Evolutionary conservation across 495 filamentous ascomycete species (phyloP).

Genomic region (Xylaria palmicola): DNA sequence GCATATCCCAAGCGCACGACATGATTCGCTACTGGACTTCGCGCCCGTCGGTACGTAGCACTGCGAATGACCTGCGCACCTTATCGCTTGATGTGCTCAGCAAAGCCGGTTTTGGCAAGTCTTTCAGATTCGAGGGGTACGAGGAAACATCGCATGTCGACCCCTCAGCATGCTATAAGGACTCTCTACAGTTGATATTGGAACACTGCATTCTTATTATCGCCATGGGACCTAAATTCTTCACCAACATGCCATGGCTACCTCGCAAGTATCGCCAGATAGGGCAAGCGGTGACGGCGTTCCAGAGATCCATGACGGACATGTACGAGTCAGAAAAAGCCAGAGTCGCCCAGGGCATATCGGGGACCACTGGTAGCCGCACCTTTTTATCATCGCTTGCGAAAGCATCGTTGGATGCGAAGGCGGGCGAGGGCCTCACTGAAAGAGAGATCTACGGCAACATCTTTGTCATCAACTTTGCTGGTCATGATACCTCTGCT

Average conservation of each 20-base stretch:
- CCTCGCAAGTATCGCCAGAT: slow-evolving; percentile 26
- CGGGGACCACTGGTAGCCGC: neutral
- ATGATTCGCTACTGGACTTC: slow-evolving; percentile 48
- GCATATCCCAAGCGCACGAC: slow-evolving; percentile 44
- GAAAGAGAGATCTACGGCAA: slow-evolving; percentile 50
- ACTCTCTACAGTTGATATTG: slow-evolving; percentile 31
- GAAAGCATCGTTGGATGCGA: slow-evolving; percentile 6
- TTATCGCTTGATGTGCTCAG: slow-evolving; percentile 49
- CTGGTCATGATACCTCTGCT: slow-evolving; percentile 57
- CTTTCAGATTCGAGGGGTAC: slow-evolving; percentile 32
- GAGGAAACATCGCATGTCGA: slow-evolving; percentile 13
- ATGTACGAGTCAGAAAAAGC: slow-evolving; percentile 23
- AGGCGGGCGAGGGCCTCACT: slow-evolving; percentile 18
- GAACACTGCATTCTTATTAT: slow-evolving; percentile 35
- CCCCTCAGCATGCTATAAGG: slow-evolving; percentile 28
- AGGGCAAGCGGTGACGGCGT: slow-evolving; percentile 29
- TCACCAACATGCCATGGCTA: slow-evolving; percentile 24
- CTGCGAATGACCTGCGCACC: slow-evolving; percentile 42
- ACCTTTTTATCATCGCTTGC: slow-evolving; percentile 2
- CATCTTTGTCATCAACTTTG: slow-evolving; percentile 55
- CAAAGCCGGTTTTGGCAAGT: slow-evolving; percentile 44
- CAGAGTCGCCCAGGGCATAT: neutral
- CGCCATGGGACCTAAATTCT: slow-evolving; percentile 22
- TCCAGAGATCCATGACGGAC: slow-evolving; percentile 25
- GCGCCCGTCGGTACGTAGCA: slow-evolving; percentile 21